Conservation (phyloP, 2,329 filamentous ascomycete genomes). For the Cladosporium sp. region DNA sequence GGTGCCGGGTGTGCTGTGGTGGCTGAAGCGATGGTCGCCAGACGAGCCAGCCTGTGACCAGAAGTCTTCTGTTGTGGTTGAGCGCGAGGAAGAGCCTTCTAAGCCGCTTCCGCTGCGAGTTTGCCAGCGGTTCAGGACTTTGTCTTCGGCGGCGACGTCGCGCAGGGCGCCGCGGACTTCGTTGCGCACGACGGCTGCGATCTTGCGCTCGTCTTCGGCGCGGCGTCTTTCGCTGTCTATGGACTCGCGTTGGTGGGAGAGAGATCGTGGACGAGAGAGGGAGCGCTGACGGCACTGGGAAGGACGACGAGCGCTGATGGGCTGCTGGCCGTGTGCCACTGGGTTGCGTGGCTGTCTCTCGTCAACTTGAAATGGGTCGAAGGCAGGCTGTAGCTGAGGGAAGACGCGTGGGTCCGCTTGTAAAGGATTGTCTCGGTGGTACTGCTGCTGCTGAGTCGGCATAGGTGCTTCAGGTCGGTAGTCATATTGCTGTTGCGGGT, state of each 20-base stretch:
- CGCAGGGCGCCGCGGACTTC: background rate
- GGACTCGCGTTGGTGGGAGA: background rate
- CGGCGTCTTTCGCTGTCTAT: background rate
- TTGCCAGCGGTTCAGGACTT: slow-evolving; percentile 10
- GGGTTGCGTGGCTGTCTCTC: background rate
- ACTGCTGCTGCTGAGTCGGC: background rate
- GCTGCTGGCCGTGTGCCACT: background rate
- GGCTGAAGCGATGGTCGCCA: background rate
- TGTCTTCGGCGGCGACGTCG: slow-evolving; percentile 2
- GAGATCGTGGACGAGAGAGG: background rate
- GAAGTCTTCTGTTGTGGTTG: background rate
- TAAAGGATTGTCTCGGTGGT: slow-evolving; percentile 1
- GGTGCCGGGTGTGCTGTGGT: background rate
- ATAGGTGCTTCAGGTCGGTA: background rate
- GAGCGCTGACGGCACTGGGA: background rate
- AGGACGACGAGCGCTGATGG: slow-evolving; percentile 1
- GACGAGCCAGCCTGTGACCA: slow-evolving; percentile 1
- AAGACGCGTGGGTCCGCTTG: slow-evolving; percentile 4
- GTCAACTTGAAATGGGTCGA: background rate
- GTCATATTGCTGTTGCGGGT: background rate
- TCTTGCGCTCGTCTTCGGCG: background rate
- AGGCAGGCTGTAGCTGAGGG: background rate
- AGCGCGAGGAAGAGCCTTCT: background rate
- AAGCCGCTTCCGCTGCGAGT: background rate
- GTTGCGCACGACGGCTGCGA: background rate